Evolutionary conservation across 2,329 filamentous ascomycete genomes (phyloP).

Genomic region (Cercospora citrullina): DNA sequence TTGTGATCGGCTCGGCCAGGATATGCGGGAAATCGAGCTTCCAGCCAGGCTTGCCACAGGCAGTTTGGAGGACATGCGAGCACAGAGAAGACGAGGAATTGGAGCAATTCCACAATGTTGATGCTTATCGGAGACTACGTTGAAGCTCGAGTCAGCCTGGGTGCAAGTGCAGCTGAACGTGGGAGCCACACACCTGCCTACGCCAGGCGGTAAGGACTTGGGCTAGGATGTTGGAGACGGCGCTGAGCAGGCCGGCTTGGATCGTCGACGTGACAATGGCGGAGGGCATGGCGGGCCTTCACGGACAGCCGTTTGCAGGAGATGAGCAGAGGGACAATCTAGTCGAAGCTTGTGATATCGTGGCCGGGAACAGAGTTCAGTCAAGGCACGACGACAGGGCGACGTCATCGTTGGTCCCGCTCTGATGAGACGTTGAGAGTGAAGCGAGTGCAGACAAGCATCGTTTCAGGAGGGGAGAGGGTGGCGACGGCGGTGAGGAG

Average conservation of each 20-base stretch:
- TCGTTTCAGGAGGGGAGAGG: neutral
- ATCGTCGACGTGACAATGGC: slow-evolving; percentile 62
- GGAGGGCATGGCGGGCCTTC: slow-evolving; percentile 42
- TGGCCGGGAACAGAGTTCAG: neutral
- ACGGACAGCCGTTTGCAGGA: neutral
- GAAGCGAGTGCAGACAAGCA: neutral
- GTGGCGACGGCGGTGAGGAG: neutral
- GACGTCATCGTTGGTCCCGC: neutral
- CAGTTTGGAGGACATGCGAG: slow-evolving; percentile 80
- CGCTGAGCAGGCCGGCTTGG: slow-evolving; percentile 65
- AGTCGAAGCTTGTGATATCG: neutral
- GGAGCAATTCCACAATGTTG: slow-evolving; percentile 67
- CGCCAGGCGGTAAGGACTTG: slow-evolving; percentile 67
- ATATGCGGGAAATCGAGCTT: slow-evolving; percentile 68
- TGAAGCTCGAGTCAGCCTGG: neutral
- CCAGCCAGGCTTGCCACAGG: slow-evolving; percentile 79
- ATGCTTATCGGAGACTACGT: slow-evolving; percentile 50
- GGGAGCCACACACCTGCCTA: slow-evolving; percentile 52
- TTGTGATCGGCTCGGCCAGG: slow-evolving; percentile 42
- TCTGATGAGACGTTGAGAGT: neutral
- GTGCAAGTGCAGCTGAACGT: neutral
- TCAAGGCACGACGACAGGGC: neutral
- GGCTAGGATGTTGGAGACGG: slow-evolving; percentile 70
- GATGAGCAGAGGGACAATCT: neutral
- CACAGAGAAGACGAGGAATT: slow-evolving; percentile 73